Percentiles rank a stretch among this genome's conserved stretches.
These are phyloP conservation scores for Leccinum olivaceopallidum DNA, from an alignment of 768 basidiomycete genomes.

Conservation along the genomic window DNA sequence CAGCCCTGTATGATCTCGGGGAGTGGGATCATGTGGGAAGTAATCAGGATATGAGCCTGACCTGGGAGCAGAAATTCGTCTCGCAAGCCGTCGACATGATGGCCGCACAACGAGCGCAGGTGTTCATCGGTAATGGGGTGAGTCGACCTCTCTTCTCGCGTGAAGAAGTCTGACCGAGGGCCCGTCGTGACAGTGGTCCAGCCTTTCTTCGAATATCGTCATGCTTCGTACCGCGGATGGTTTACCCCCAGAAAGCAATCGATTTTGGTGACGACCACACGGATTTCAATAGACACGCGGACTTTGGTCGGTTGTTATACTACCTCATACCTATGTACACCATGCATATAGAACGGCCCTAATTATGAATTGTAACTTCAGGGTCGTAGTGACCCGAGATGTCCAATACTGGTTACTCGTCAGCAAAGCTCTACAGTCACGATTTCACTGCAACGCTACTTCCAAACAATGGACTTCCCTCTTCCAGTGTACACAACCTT, in stretches of 20 bases:
- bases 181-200: slow-evolving; percentile 35
- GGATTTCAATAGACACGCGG: neutral
- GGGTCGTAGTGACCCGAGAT: neutral
- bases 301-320: neutral
- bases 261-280: slow-evolving; percentile 33
- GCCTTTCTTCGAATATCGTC: slow-evolving; percentile 41
- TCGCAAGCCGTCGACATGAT: slow-evolving; percentile 51
- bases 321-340: neutral
- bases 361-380: neutral
- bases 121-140: slow-evolving; percentile 56
- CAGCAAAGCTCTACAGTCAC: too few species aligned
- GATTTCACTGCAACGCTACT: too few species aligned
- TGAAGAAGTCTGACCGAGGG: neutral
- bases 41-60: slow-evolving; percentile 42
- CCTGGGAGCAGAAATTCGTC: slow-evolving; percentile 43
- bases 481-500: too few species aligned
- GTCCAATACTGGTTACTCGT: too few species aligned
- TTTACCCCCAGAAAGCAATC: slow-evolving; percentile 27
- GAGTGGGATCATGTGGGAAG: slow-evolving; percentile 41
- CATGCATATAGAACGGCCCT: neutral
- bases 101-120: slow-evolving; percentile 44
- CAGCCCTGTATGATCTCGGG: slow-evolving; percentile 30
- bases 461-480: too few species aligned
- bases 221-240: slow-evolving; percentile 36
- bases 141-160: slow-evolving; percentile 14